Evolutionary conservation across 257 asterid species (phyloP), one percentile per base, ranked within the genome.

Genomic region (Primulina tabacum): DNA sequence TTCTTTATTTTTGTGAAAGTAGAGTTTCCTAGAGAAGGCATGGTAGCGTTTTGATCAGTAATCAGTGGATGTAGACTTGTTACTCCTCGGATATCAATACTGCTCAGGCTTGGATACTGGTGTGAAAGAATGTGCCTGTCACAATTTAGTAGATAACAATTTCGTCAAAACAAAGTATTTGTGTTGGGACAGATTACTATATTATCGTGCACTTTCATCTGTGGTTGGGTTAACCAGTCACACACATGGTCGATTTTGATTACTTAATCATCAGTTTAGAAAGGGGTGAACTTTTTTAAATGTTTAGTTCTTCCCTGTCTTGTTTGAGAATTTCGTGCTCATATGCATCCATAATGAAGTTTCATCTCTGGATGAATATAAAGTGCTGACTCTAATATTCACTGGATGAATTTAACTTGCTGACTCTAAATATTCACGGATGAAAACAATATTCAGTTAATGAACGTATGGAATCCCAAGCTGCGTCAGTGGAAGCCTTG

Each of bases 401-500:
- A 21, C 10, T 34, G 11, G 30, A 50, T 50, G 14, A 33, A 61
- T 29, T 38, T n/a, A 67, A 6, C 58, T 67, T 66, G 43, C 53
- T 52, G 58, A 65, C 66, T 35, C 24, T 24, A 40, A 40, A 30
- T 62, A 57, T 40, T 57, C 43, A 5, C 37, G 70, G 73, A n/a
- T 77, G 68, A 65, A 35, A 55, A 69, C 67, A 60, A 1, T 68
- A 58, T 81, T 82, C 96, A 93, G 99, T 75, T 91, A 67, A 72
- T 77, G 78, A 91, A 88, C 80, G 96, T 83, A 37, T 94, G 99
- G 99, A 85, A 84, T 81, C 90, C 92, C 58, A 94, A 87, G 81
- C 37, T 82, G 35, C 87, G 77, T 68, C 96, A 86, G 85, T 94
- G 99, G 99, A 94, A 89, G 88, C 97, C 97, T 75, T 88, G 92